A percentile compares a stretch with the other conserved stretches of the same genome.
Evolutionary conservation across 2,329 filamentous ascomycete species (phyloP).

Genomic region (Pseudogymnoascus sp.): DNA sequence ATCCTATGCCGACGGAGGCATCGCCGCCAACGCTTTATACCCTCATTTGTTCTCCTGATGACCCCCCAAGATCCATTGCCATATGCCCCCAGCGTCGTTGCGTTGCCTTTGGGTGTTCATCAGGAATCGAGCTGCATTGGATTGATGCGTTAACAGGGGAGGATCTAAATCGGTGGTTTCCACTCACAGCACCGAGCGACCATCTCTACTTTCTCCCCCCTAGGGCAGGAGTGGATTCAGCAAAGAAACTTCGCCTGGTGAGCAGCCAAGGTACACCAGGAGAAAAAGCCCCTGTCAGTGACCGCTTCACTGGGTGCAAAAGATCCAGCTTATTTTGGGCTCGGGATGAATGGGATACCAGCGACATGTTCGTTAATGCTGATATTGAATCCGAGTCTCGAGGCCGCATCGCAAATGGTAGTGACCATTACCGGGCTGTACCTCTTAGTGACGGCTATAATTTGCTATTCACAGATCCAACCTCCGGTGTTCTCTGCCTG

Average conservation of each 20-base stretch:
- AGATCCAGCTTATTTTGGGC: conserved; percentile 24
- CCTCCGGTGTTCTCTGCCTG: conserved; percentile 48
- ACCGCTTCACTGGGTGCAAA: conserved; percentile 23
- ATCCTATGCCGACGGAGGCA: conserved; percentile 28
- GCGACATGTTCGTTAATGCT: conserved; percentile 12
- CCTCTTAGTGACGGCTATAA: conserved; percentile 60
- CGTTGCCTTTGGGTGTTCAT: conserved; percentile 57
- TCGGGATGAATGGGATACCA: neutral
- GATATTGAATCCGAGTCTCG: conserved; percentile 15
- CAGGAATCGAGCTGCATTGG: conserved; percentile 58
- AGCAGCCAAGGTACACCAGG: conserved; percentile 48
- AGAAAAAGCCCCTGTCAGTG: conserved; percentile 22
- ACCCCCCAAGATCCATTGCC: conserved; percentile 57
- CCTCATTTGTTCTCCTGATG: conserved; percentile 53
- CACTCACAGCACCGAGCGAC: conserved; percentile 46
- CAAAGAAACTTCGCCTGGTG: conserved; percentile 53
- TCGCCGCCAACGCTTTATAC: conserved; percentile 30
- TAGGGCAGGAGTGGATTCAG: conserved; percentile 42
- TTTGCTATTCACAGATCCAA: conserved; percentile 57
- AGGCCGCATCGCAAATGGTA: conserved; percentile 18
- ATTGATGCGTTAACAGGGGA: conserved; percentile 40
- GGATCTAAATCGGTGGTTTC: conserved; percentile 48
- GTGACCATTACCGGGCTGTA: conserved; percentile 56
- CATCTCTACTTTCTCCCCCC: conserved; percentile 54
- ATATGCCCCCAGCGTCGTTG: conserved; percentile 58